A percentile compares a stretch with the other conserved stretches of the same genome.
These are phyloP conservation scores for Hypholoma fasciculare DNA, from an alignment of 768 basidiomycete genomes.

Conservation along the genomic window DNA sequence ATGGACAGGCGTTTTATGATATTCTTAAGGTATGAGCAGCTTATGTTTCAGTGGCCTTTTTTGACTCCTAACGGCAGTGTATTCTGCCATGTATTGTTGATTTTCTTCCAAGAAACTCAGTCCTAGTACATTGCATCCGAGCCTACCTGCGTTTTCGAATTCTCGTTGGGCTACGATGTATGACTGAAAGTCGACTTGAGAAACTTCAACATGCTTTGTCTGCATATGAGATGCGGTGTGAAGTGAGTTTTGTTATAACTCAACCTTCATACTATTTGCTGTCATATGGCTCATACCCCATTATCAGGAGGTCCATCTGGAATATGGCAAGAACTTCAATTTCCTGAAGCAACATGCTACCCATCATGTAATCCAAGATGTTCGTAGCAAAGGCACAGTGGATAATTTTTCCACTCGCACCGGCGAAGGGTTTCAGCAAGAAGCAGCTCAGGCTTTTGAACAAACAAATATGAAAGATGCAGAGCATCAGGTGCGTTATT, in stretches of 20 bases:
- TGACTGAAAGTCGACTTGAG: slow-evolving; percentile 22
- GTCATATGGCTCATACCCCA: not conserved
- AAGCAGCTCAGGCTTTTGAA: slow-evolving; percentile 23
- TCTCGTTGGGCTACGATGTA: slow-evolving; percentile 25
- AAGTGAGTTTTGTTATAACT: not conserved
- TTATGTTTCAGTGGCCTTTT: not conserved
- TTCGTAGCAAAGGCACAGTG: slow-evolving; percentile 23
- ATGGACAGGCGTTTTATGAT: slow-evolving; percentile 28
- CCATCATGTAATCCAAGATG: slow-evolving; percentile 23
- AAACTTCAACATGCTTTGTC: slow-evolving; percentile 12
- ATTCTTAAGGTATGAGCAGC: slow-evolving; percentile 25
- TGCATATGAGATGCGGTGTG: slow-evolving; percentile 16
- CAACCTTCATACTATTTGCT: no score
- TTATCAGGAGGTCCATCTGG: slow-evolving; percentile 16
- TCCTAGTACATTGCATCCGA: slow-evolving; percentile 25
- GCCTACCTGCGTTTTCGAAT: slow-evolving; percentile 21
- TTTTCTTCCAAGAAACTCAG: slow-evolving; percentile 24
- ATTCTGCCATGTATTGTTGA: slow-evolving; percentile 29
- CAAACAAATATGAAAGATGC: slow-evolving; percentile 29
- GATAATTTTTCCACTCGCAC: slow-evolving; percentile 27
- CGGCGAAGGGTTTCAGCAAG: slow-evolving; percentile 32
- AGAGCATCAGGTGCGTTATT: slow-evolving; percentile 15
- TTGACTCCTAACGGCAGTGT: slow-evolving; percentile 17
- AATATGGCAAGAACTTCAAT: slow-evolving; percentile 26
- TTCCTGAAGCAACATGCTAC: slow-evolving; percentile 29